A percentile compares a stretch with the other conserved stretches of the same genome.
phyloP scores from a whole-genome alignment of 768 basidiomycete species.

The Russula foetens region DNA sequence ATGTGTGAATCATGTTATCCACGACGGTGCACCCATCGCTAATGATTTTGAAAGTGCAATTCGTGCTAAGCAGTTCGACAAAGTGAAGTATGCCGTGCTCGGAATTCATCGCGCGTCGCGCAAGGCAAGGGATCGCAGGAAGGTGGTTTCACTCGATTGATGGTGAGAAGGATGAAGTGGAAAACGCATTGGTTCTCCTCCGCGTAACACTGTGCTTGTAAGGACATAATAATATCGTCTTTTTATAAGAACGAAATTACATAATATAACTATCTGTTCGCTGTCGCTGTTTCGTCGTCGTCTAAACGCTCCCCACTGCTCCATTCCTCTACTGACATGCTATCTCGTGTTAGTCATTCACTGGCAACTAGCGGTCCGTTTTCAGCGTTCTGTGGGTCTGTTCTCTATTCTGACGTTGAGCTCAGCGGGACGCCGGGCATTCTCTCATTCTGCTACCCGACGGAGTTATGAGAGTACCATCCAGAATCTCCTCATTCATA shows the following conservation, averaged over 20 bases:
- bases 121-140: constrained; percentile 60
- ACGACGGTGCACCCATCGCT: constrained; percentile 7
- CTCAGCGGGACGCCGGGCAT: constrained; percentile 64
- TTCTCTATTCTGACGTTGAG: not conserved
- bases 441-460: constrained; percentile 69
- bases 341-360: constrained; percentile 54
- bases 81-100: constrained; percentile 74
- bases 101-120: constrained; percentile 64
- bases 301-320: not conserved
- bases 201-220: too few species aligned
- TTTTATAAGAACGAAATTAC: constrained; percentile 1
- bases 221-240: not conserved
- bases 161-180: not conserved
- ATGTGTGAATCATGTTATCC: constrained; percentile 27
- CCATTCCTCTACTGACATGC: constrained; percentile 34
- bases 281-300: not conserved
- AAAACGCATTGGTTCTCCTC: not conserved
- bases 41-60: constrained; percentile 48
- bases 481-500: constrained; percentile 84
- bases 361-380: constrained; percentile 43
- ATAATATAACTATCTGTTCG: not conserved
- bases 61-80: constrained; percentile 58
- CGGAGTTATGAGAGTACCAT: constrained; percentile 83
- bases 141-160: constrained; percentile 33
- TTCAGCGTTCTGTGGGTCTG: not conserved